These are phyloP conservation scores for Hypoxylon fuscum DNA, from an alignment of 495 filamentous ascomycete species.

Conservation along the genomic window DNA sequence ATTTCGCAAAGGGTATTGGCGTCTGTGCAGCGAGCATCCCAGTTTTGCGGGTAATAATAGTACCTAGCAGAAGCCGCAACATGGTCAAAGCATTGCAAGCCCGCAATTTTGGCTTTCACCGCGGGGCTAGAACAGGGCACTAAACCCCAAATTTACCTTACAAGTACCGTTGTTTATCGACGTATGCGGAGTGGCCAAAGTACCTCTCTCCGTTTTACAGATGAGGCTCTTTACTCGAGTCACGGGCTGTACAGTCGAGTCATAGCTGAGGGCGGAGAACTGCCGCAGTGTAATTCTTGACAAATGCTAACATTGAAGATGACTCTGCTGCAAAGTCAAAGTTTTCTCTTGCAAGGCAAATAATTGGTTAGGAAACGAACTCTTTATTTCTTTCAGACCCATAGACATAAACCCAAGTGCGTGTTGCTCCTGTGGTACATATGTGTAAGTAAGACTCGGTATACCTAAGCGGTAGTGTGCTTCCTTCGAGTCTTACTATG, in stretches of 20 bases:
- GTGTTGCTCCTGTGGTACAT: not conserved
- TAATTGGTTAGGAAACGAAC: slow-evolving; percentile 25
- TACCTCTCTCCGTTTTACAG: not conserved
- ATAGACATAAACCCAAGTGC: not conserved
- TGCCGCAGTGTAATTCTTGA: slow-evolving; percentile 9
- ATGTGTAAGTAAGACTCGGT: slow-evolving; percentile 39
- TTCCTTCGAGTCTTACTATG: slow-evolving; percentile 23
- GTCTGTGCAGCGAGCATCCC: slow-evolving; percentile 19
- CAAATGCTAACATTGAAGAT: slow-evolving; percentile 19
- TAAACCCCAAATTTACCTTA: slow-evolving; percentile 1
- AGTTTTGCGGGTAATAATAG: slow-evolving; percentile 24
- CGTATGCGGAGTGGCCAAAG: slow-evolving; percentile 3
- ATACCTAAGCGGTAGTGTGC: slow-evolving; percentile 26
- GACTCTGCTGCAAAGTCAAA: slow-evolving; percentile 24
- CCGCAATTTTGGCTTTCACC: slow-evolving; percentile 41
- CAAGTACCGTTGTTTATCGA: not conserved
- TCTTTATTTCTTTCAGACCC: slow-evolving; percentile 12
- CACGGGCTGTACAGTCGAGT: slow-evolving; percentile 24
- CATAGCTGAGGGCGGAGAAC: slow-evolving; percentile 5
- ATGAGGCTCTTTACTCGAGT: slow-evolving; percentile 29
- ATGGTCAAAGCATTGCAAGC: slow-evolving; percentile 27
- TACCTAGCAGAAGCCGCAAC: slow-evolving; percentile 16
- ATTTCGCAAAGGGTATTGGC: not conserved
- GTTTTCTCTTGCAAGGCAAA: not conserved
- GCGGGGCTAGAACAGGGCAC: slow-evolving; percentile 25